Percentiles rank a stretch among this genome's conserved stretches.
phyloP scores from a whole-genome alignment of 2,329 filamentous ascomycete genomes.

The Catunica adiposa region DNA sequence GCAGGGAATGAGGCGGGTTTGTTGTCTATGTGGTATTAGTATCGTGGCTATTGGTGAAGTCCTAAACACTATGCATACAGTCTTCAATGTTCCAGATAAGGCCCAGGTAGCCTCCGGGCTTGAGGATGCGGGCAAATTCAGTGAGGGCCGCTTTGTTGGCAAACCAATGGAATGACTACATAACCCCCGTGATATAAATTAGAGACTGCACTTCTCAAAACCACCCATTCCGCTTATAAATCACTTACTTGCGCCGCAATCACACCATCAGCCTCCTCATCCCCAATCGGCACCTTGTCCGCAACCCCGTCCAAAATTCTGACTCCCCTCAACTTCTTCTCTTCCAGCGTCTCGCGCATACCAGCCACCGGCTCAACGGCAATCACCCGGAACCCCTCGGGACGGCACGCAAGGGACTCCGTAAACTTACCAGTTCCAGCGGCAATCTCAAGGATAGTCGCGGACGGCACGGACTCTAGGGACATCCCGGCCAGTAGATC shows the following conservation, averaged over 20 bases:
- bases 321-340: conserved; percentile 40
- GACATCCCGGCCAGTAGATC: conserved; percentile 39
- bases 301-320: conserved; percentile 41
- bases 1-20: conserved; percentile 39
- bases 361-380: conserved; percentile 47
- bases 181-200: not conserved
- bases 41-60: too few relatives aligned
- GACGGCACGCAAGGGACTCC: conserved; percentile 38
- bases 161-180: conserved; percentile 40
- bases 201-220: too few relatives aligned
- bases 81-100: conserved; percentile 62
- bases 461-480: conserved; percentile 29
- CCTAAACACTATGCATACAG: too few relatives aligned
- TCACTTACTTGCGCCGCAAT: conserved; percentile 48
- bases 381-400: conserved; percentile 43
- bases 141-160: conserved; percentile 31
- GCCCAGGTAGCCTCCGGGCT: conserved; percentile 42
- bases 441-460: conserved; percentile 45
- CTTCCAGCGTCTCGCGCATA: conserved; percentile 45
- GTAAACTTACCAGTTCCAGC: conserved; percentile 59
- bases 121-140: conserved; percentile 51
- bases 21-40: conserved; percentile 42
- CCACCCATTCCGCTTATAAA: not conserved
- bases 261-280: conserved; percentile 46
- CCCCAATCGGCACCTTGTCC: conserved; percentile 35